Conservation (phyloP, 2,329 filamentous ascomycete species). For the Aspergillus latus region DNA sequence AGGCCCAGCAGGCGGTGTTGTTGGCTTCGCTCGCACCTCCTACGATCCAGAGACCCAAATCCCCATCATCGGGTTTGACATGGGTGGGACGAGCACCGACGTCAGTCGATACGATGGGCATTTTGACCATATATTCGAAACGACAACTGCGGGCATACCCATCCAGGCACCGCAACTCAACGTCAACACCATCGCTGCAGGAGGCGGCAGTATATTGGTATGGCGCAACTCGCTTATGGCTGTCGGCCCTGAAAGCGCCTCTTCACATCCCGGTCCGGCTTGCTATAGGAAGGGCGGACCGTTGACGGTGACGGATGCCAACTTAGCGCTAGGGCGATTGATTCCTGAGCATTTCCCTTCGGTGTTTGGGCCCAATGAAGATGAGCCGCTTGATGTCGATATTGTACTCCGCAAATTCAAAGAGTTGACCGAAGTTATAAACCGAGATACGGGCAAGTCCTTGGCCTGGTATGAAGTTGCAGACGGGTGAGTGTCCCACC, state of each 20-base stretch:
- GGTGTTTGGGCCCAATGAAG: constrained; percentile 88
- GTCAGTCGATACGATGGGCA: constrained; percentile 81
- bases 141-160: constrained; percentile 85
- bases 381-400: constrained; percentile 74
- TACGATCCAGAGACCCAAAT: constrained; percentile 79
- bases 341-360: constrained; percentile 92
- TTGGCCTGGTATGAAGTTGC: constrained; percentile 55
- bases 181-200: constrained; percentile 92
- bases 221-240: constrained; percentile 87
- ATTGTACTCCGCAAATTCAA: constrained; percentile 58
- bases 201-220: constrained; percentile 69
- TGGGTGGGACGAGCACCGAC: constrained; percentile 92
- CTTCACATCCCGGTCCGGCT: constrained; percentile 85
- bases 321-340: constrained; percentile 79
- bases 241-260: constrained; percentile 86
- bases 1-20: constrained; percentile 78
- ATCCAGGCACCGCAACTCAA: constrained; percentile 90
- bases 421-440: neutral
- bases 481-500: constrained; percentile 53
- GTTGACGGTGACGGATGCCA: constrained; percentile 87
- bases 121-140: constrained; percentile 93
- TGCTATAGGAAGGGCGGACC: constrained; percentile 92
- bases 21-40: constrained; percentile 87
- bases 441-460: constrained; percentile 47
- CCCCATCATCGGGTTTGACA: constrained; percentile 91